Evolutionary conservation across 148 eudicot genomes (phyloP).

Genomic region (Linanthus parryae): DNA sequence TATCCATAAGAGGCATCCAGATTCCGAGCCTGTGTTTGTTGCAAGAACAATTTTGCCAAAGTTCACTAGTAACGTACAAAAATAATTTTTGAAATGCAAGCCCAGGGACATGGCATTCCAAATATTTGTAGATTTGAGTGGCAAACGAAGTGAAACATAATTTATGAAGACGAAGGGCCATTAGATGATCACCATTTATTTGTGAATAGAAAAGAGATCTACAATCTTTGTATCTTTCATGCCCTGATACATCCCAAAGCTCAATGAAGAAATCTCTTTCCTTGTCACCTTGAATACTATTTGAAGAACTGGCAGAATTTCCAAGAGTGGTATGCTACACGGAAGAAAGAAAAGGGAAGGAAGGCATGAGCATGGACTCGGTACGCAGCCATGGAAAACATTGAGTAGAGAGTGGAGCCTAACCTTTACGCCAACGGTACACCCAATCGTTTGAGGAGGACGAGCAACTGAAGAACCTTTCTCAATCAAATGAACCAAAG

Average conservation of each 20-base stretch:
- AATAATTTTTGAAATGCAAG: too few species aligned
- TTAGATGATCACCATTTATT: conserved; percentile 54
- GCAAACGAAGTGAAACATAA: too few species aligned
- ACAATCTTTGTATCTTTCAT: conserved; percentile 90
- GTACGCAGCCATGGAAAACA: neutral
- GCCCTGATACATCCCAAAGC: conserved; percentile 95
- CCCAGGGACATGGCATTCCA: too few species aligned
- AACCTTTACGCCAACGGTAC: conserved; percentile 83
- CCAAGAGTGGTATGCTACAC: conserved; percentile 80
- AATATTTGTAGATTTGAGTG: too few species aligned
- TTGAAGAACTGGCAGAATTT: conserved; percentile 74
- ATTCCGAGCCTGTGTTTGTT: too few species aligned
- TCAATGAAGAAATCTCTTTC: conserved; percentile 90
- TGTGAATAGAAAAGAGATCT: conserved; percentile 89
- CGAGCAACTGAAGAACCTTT: conserved; percentile 68
- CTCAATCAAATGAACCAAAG: conserved; percentile 83
- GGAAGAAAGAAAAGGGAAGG: conserved; percentile 9
- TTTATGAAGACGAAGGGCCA: neutral
- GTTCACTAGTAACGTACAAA: too few species aligned
- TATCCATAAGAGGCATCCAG: too few species aligned
- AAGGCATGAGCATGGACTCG: conserved; percentile 6
- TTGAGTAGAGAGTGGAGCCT: neutral
- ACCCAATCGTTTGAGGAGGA: conserved; percentile 88
- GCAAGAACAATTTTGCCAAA: too few species aligned
- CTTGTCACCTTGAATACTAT: conserved; percentile 64